Base-by-base conservation (phyloP, 495 filamentous ascomycete species). In the Talaromyces adpressus region DNA sequence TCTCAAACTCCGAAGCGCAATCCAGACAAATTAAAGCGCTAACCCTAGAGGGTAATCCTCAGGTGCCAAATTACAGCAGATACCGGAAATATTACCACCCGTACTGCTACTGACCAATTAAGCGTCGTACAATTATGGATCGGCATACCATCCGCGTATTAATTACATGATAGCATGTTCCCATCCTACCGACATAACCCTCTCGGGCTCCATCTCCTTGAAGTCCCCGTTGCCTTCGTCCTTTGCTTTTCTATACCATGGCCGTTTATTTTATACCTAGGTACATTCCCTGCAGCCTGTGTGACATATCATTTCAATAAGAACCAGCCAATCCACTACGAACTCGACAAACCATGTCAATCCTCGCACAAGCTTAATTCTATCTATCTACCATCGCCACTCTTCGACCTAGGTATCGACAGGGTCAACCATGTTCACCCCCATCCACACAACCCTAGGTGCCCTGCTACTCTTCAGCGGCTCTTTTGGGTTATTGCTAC, bases 401-500 rank as follows among this genome's bases (percentile, higher is more conserved):
- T 22, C 45, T 0, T 49, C n/a, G n/a, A 49, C 16, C 3, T 2
- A 27, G 27, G 1, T 27, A 27, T 3, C 5, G 45, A 12, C 45
- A 49, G 41, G 41, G n/a, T 18, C 7, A 18, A 47, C 16, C 45
- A 87, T 87, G 84, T 86, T 86, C 66, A 86, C 84, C 0, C 83
- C 84, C 0, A 59, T 86, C 11, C 76, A 85, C 61, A 84, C 84
- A 6, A 75, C 80, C 9, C 63, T 85, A 11, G 84, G 84, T 4
- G 83, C 84, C 1, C 62, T 85, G 2, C 68, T 87, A 41, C 74
- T 87, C 53, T 81, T 80, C 66, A 78, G 83, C 61, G 75, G 79
- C 36, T 83, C 82, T 0, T 80, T 80, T 1, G 73, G 75, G 18
- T 73, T 86, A 0, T 80, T 87, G n/a, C 63, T 79, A 27, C 77